These are phyloP conservation scores for Coprinopsis cinerea DNA, from an alignment of 768 basidiomycete genomes.

Conservation along the genomic window DNA sequence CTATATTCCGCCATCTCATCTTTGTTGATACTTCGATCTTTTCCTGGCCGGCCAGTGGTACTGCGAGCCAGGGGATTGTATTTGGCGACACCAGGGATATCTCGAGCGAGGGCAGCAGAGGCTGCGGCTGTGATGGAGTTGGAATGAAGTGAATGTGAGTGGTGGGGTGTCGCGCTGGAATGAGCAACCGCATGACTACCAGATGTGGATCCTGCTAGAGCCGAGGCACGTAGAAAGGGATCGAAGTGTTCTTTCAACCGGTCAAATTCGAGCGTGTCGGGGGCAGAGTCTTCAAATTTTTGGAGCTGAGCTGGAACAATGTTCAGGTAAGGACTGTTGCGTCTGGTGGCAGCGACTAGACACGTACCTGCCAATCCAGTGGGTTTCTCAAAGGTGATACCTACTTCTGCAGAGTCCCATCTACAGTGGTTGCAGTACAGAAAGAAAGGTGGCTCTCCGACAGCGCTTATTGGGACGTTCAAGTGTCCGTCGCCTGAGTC, in stretches of 20 bases:
- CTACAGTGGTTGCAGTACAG: constrained; percentile 88
- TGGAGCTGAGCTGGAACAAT: constrained; percentile 78
- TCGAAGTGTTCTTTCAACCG: constrained; percentile 96
- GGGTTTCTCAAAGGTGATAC: constrained; percentile 93
- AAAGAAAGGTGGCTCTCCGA: constrained; percentile 86
- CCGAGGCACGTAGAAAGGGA: constrained; percentile 82
- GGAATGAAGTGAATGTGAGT: constrained; percentile 70
- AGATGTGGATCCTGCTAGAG: constrained; percentile 61
- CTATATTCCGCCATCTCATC: constrained; percentile 78
- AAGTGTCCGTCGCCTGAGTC: constrained; percentile 54
- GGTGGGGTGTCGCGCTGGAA: constrained; percentile 41
- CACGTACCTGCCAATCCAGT: constrained; percentile 85
- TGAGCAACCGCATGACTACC: constrained; percentile 36
- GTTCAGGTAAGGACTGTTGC: constrained; percentile 5
- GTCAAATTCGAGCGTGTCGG: constrained; percentile 87
- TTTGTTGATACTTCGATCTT: constrained; percentile 55
- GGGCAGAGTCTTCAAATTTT: constrained; percentile 80
- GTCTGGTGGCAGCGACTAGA: neutral
- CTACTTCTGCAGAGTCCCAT: constrained; percentile 92
- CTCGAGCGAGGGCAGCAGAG: constrained; percentile 81
- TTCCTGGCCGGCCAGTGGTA: constrained; percentile 33
- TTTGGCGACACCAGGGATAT: constrained; percentile 77
- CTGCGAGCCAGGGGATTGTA: constrained; percentile 59
- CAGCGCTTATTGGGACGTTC: constrained; percentile 45
- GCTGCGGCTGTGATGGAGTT: constrained; percentile 87